Conservation (phyloP, 306 rosid genomes). For the Gleditsia sinensis region DNA sequence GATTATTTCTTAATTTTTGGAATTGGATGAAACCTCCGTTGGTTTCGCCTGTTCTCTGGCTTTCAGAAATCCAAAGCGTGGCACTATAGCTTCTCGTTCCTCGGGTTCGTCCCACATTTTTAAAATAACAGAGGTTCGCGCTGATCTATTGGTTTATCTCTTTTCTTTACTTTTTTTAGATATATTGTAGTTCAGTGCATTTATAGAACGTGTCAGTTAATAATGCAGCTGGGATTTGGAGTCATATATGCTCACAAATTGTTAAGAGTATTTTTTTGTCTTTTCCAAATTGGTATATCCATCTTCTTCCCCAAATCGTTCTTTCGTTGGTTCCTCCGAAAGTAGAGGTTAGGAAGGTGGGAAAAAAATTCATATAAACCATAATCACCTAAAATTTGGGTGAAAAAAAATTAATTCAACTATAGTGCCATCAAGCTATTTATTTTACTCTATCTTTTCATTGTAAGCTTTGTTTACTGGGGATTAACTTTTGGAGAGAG, state of each 20-base stretch:
- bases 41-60: slow-evolving; percentile 10
- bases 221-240: slow-evolving; percentile 39
- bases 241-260: background rate
- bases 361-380: background rate
- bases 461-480: slow-evolving; percentile 13
- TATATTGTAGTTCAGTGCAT: background rate
- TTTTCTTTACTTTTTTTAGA: background rate
- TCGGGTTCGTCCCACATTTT: slow-evolving; percentile 31
- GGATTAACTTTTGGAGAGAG: background rate
- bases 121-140: slow-evolving; percentile 25
- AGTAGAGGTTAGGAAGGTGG: background rate
- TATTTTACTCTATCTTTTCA: background rate
- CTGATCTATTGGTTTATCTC: slow-evolving; percentile 34
- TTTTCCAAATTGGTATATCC: background rate
- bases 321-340: background rate
- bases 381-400: background rate
- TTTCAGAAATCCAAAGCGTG: background rate
- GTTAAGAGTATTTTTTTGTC: background rate
- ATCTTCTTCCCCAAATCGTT: background rate
- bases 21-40: background rate
- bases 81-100: background rate
- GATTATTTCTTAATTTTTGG: background rate
- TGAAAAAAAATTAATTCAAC: background rate
- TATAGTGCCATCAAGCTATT: background rate
- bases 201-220: slow-evolving; percentile 20